A percentile compares a stretch with the other conserved stretches of the same genome.
phyloP scores from a whole-genome alignment of 2,329 filamentous ascomycete genomes.

The Colletotrichum graminicola region DNA sequence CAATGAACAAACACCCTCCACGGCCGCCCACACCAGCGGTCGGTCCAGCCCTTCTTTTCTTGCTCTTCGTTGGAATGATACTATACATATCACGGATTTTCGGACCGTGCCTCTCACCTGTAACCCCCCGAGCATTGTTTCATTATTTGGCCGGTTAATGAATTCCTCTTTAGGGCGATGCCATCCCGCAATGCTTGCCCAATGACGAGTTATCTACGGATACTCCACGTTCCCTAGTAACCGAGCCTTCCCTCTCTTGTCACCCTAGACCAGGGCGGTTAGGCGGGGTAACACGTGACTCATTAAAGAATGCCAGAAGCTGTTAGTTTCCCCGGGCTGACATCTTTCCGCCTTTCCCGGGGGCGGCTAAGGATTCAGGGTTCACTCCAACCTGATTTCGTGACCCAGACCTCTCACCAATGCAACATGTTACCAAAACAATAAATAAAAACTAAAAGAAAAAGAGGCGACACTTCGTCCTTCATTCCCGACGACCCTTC shows the following conservation, averaged over 20 bases:
- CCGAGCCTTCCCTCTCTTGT: neutral
- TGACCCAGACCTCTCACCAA: neutral
- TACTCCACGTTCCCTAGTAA: neutral
- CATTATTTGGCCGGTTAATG: neutral
- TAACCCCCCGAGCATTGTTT: neutral
- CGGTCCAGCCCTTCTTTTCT: neutral
- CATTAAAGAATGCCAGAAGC: neutral
- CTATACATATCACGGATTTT: neutral
- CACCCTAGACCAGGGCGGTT: neutral
- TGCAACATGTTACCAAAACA: neutral
- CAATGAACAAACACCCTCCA: neutral
- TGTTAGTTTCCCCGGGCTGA: neutral
- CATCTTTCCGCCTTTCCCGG: neutral
- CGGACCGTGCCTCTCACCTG: neutral
- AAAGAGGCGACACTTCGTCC: neutral
- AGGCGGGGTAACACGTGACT: slow-evolving; percentile 27
- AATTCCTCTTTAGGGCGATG: neutral
- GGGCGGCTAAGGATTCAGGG: slow-evolving; percentile 2
- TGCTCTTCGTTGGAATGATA: neutral
- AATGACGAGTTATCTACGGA: neutral
- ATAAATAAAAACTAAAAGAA: neutral
- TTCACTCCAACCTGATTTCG: slow-evolving; percentile 24
- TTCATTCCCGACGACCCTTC: neutral
- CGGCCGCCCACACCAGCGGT: neutral
- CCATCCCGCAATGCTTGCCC: neutral